phyloP scores from a whole-genome alignment of 192 early-diverging fungal species.

The Coemansia sp. region DNA sequence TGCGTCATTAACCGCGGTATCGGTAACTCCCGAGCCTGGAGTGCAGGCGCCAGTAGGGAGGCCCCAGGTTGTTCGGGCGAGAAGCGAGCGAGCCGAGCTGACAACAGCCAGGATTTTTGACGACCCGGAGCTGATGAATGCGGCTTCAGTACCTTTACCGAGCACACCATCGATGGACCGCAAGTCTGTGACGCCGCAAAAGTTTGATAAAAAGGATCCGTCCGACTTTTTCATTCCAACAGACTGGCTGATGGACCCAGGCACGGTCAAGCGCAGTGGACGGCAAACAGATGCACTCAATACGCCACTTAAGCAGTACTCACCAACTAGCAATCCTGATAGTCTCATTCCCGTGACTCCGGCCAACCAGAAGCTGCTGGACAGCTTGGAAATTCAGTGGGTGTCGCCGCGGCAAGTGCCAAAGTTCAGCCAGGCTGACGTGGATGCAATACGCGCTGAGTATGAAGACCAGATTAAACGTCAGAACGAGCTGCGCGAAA shows the following conservation, averaged over 20 bases:
- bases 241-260: slow-evolving; percentile 49
- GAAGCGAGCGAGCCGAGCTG: slow-evolving; percentile 24
- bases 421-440: slow-evolving; percentile 48
- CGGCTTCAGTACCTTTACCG: slow-evolving; percentile 48
- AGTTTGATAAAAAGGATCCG: neutral
- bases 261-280: slow-evolving; percentile 12
- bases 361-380: slow-evolving; percentile 44
- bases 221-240: slow-evolving; percentile 47
- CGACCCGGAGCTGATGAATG: slow-evolving; percentile 42
- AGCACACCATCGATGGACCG: slow-evolving; percentile 25
- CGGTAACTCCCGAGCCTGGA: neutral
- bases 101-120: slow-evolving; percentile 37
- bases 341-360: slow-evolving; percentile 47
- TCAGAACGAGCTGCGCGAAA: slow-evolving; percentile 43
- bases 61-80: neutral
- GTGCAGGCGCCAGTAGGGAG: neutral
- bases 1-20: neutral
- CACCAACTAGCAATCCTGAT: slow-evolving; percentile 2
- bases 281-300: slow-evolving; percentile 6
- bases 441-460: slow-evolving; percentile 25
- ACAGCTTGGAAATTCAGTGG: slow-evolving; percentile 50
- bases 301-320: slow-evolving; percentile 17
- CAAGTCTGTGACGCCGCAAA: slow-evolving; percentile 19
- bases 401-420: slow-evolving; percentile 45
- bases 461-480: slow-evolving; percentile 31